Evolutionary conservation across 345 rosid genomes (phyloP), one percentile per base, ranked within the genome.

Genomic region (Gossypium bickii): DNA sequence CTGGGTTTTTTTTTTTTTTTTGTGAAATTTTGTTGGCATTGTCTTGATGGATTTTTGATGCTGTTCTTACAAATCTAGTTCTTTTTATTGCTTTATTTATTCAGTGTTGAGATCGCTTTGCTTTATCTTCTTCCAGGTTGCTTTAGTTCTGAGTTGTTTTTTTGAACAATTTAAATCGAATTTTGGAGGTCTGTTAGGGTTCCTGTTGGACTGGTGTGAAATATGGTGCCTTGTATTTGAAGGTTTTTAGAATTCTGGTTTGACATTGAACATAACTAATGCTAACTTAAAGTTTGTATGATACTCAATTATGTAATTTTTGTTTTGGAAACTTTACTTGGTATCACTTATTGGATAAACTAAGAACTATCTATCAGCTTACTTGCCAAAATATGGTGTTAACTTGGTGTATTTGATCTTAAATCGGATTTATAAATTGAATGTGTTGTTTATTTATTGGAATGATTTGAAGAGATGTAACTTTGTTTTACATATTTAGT

Each of bases 101-200:
- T 29, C 47, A 29, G 63, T 70, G 29, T 71, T 71, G 74, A 71
- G 61, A 55, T 57, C 63, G 16, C 15, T 58, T 4, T 56, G 55
- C n/a, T 57, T 72, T 24, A 72, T 60, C 75, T 72, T 72, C 53
- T 44, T 72, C 55, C 25, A 24, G 57, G 67, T 45, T 72, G 67
- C 67, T 59, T 73, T 22, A 52, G 9, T 29, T 70, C 29, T 69
- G 12, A 25, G 25, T 38, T 0, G 3, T 15, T 67, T 6, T 16
- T 48, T 9, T 49, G 72, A 68, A 68, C 51, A 11, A 52, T 69
- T 69, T 69, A 17, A 29, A 51, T 69, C 24, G 15, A 29, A 52
- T 27, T 52, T 70, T 51, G 60, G 60, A 27, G 22, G 22, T 52
- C 11, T 6, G 3, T 15, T 51, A 12, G 16, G 41, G 71, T 47